Evolutionary conservation across 257 asterid species (phyloP).

Genomic region (Solanum bulbocastanum): DNA sequence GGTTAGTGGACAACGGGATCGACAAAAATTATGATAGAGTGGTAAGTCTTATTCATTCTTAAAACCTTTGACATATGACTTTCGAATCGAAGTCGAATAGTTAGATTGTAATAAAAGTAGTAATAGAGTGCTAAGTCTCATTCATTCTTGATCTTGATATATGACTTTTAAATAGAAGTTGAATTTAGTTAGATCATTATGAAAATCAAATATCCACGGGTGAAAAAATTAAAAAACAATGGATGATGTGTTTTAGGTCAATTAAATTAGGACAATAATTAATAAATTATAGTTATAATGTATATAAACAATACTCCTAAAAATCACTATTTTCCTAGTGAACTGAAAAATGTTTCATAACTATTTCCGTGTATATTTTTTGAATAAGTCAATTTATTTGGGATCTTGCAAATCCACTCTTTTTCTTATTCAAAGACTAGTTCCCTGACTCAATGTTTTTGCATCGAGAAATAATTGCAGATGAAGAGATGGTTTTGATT

Average conservation of each 20-base stretch:
- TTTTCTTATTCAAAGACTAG: not conserved
- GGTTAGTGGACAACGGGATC: not conserved
- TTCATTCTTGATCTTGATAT: not conserved
- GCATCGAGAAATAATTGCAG: too few species aligned
- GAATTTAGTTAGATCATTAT: not conserved
- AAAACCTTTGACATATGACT: not conserved
- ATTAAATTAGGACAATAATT: not conserved
- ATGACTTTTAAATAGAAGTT: not conserved
- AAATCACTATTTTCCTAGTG: too few species aligned
- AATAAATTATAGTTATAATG: not conserved
- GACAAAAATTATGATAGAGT: fast-evolving
- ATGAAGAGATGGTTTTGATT: too few species aligned
- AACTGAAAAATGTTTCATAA: not conserved
- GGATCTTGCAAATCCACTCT: not conserved
- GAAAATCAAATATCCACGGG: not conserved
- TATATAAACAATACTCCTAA: not conserved
- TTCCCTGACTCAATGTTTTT: not conserved
- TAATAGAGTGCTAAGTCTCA: not conserved
- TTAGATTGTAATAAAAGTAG: not conserved
- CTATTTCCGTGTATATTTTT: too few species aligned
- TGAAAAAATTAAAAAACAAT: too few species aligned
- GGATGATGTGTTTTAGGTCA: not conserved
- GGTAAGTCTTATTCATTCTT: not conserved
- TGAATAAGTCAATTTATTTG: not conserved
- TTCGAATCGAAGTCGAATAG: not conserved